Conservation (phyloP, 2,329 filamentous ascomycete species). For the Penicillium sp. region DNA sequence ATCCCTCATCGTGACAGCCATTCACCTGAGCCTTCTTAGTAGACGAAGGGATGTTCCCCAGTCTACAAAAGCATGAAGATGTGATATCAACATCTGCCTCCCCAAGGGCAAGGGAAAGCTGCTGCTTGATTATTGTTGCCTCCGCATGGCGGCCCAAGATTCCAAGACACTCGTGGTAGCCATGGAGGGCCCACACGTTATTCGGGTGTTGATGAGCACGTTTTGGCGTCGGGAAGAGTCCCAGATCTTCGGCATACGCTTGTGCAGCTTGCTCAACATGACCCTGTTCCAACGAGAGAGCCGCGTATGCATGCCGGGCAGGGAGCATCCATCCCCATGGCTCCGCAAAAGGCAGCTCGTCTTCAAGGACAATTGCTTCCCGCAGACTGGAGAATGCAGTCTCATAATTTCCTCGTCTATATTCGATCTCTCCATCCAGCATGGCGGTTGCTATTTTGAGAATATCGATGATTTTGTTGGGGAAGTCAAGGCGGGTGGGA, state of each 20-base stretch:
- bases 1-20: slow-evolving; percentile 1
- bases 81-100: slow-evolving; percentile 57
- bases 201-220: slow-evolving; percentile 63
- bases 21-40: slow-evolving; percentile 1
- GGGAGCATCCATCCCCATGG: slow-evolving; percentile 78
- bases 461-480: slow-evolving; percentile 61
- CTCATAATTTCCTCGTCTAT: slow-evolving; percentile 57
- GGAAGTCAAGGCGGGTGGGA: slow-evolving; percentile 60
- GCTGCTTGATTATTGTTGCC: slow-evolving; percentile 45
- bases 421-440: slow-evolving; percentile 69
- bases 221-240: slow-evolving; percentile 54
- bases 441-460: slow-evolving; percentile 59
- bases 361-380: slow-evolving; percentile 56
- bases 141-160: slow-evolving; percentile 50
- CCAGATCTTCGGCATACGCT: slow-evolving; percentile 60
- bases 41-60: slow-evolving; percentile 11
- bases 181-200: slow-evolving; percentile 72
- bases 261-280: slow-evolving; percentile 51
- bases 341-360: slow-evolving; percentile 64
- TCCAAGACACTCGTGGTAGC: slow-evolving; percentile 64
- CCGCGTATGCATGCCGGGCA: slow-evolving; percentile 64
- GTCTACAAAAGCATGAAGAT: slow-evolving; percentile 56
- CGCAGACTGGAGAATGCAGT: slow-evolving; percentile 57
- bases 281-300: slow-evolving; percentile 63
- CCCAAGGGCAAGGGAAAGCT: slow-evolving; percentile 51